Evolutionary conservation across 2,329 filamentous ascomycete species (phyloP).

Genomic region (Botryosphaeria dothidea): DNA sequence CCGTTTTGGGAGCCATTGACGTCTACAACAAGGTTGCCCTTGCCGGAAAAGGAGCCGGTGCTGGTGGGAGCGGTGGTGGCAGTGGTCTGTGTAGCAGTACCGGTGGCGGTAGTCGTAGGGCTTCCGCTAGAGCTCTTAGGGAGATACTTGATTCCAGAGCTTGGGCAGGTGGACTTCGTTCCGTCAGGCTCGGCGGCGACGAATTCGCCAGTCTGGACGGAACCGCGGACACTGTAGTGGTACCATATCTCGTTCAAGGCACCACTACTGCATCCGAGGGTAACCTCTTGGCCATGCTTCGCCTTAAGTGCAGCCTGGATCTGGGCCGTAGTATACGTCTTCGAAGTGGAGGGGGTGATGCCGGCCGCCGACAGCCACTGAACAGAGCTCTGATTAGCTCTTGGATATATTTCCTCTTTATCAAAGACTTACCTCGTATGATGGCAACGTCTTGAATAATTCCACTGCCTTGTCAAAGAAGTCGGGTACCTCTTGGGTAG

Average conservation of each 20-base stretch:
- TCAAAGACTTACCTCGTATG: slow-evolving; percentile 53
- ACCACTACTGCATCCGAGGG: slow-evolving; percentile 58
- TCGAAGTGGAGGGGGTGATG: slow-evolving; percentile 54
- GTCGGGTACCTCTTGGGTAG: slow-evolving; percentile 66
- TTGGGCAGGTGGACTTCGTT: slow-evolving; percentile 63
- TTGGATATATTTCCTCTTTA: not conserved
- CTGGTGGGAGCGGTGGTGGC: slow-evolving; percentile 25
- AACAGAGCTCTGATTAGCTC: slow-evolving; percentile 16
- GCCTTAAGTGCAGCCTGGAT: slow-evolving; percentile 61
- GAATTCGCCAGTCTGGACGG: slow-evolving; percentile 62
- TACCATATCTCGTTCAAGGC: slow-evolving; percentile 59
- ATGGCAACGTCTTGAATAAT: slow-evolving; percentile 66
- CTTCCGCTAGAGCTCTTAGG: slow-evolving; percentile 52
- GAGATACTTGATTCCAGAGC: slow-evolving; percentile 63
- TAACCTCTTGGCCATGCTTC: slow-evolving; percentile 55
- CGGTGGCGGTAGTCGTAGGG: slow-evolving; percentile 32
- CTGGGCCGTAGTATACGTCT: slow-evolving; percentile 60
- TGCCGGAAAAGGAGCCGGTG: slow-evolving; percentile 52
- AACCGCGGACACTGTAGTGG: slow-evolving; percentile 64
- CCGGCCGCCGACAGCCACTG: slow-evolving; percentile 62
- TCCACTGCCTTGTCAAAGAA: slow-evolving; percentile 68
- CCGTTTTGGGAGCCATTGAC: slow-evolving; percentile 53
- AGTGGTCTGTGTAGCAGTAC: slow-evolving; percentile 32
- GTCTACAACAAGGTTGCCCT: slow-evolving; percentile 61
- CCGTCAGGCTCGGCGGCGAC: slow-evolving; percentile 59